Percentiles rank a stretch among this genome's conserved stretches.
Conservation (phyloP, 2,329 filamentous ascomycete species). For the Aspergillus jensenii region DNA sequence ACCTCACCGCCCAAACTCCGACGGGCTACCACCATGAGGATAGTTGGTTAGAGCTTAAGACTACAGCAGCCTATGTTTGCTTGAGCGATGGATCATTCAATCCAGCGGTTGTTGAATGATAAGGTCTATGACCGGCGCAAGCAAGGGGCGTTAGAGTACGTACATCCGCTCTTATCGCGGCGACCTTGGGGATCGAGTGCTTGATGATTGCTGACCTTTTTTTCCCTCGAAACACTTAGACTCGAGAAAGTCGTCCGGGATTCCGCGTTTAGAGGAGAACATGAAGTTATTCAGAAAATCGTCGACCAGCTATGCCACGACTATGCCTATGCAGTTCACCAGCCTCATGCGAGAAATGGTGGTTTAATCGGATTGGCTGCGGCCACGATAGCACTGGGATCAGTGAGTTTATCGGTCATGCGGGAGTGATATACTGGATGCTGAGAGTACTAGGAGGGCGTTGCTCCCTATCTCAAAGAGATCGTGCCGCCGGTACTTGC, state of each 20-base stretch:
- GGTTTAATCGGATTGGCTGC: slow-evolving; percentile 93
- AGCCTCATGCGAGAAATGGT: slow-evolving; percentile 93
- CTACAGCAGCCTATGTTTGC: slow-evolving; percentile 18
- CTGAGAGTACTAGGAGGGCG: slow-evolving; percentile 60
- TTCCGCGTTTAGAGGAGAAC: slow-evolving; percentile 72
- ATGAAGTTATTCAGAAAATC: slow-evolving; percentile 77
- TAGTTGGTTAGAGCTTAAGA: slow-evolving; percentile 23
- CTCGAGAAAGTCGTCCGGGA: slow-evolving; percentile 90
- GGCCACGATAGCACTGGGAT: slow-evolving; percentile 89
- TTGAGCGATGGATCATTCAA: slow-evolving; percentile 74
- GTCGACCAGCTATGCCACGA: slow-evolving; percentile 97
- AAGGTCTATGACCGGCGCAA: slow-evolving; percentile 99
- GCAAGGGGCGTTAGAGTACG: slow-evolving; percentile 91
- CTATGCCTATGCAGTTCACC: slow-evolving; percentile 95
- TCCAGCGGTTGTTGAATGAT: slow-evolving; percentile 90
- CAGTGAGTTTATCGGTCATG: slow-evolving; percentile 59
- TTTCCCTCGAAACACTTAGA: slow-evolving; percentile 46
- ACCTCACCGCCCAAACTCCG: slow-evolving; percentile 17
- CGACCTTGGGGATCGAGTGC: background rate
- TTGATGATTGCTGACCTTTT: slow-evolving; percentile 9
- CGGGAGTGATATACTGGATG: background rate
- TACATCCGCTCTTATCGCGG: slow-evolving; percentile 18
- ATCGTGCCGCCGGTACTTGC: slow-evolving; percentile 96
- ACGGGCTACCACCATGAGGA: slow-evolving; percentile 25
- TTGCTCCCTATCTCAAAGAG: slow-evolving; percentile 85